Percentiles rank a stretch among this genome's conserved stretches.
These are phyloP conservation scores for Coleophoma eucalyptorum DNA, from an alignment of 2,329 filamentous ascomycete genomes.

Conservation along the genomic window DNA sequence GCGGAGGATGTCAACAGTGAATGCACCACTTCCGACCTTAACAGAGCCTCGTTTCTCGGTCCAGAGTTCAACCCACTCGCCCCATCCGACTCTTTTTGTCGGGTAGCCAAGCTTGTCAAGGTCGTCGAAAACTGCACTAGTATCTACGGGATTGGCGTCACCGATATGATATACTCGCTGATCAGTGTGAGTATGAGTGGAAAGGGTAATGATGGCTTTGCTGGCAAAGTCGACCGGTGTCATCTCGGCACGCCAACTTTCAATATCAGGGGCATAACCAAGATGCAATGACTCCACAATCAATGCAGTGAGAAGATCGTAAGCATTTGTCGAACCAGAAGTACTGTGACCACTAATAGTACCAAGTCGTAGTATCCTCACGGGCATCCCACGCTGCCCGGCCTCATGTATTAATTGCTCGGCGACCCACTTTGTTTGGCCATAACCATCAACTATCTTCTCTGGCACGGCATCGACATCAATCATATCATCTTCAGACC, in stretches of 20 bases:
- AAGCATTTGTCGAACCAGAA: conserved; percentile 73
- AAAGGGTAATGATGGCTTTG: conserved; percentile 67
- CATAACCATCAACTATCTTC: conserved; percentile 79
- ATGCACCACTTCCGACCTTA: conserved; percentile 66
- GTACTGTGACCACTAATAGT: conserved; percentile 76
- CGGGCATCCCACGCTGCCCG: conserved; percentile 69
- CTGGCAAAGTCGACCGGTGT: conserved; percentile 80
- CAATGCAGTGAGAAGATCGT: conserved; percentile 72
- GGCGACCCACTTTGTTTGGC: conserved; percentile 80
- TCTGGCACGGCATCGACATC: conserved; percentile 63
- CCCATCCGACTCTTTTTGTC: conserved; percentile 62
- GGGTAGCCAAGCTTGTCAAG: conserved; percentile 66
- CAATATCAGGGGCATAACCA: conserved; percentile 65
- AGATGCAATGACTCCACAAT: conserved; percentile 75
- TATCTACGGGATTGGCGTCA: conserved; percentile 67
- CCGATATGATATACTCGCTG: conserved; percentile 72
- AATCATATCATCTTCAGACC: conserved; percentile 67
- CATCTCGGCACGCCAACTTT: conserved; percentile 79
- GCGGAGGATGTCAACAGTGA: conserved; percentile 75
- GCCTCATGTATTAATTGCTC: conserved; percentile 72
- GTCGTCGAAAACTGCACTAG: conserved; percentile 59
- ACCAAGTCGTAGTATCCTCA: conserved; percentile 74
- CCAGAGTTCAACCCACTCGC: conserved; percentile 74
- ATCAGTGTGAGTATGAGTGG: conserved; percentile 56
- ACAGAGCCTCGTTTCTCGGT: conserved; percentile 61